A percentile compares a stretch with the other conserved stretches of the same genome.
These are phyloP conservation scores for Penicillium robsamsonii DNA, from an alignment of 495 filamentous ascomycete species.

Conservation along the genomic window DNA sequence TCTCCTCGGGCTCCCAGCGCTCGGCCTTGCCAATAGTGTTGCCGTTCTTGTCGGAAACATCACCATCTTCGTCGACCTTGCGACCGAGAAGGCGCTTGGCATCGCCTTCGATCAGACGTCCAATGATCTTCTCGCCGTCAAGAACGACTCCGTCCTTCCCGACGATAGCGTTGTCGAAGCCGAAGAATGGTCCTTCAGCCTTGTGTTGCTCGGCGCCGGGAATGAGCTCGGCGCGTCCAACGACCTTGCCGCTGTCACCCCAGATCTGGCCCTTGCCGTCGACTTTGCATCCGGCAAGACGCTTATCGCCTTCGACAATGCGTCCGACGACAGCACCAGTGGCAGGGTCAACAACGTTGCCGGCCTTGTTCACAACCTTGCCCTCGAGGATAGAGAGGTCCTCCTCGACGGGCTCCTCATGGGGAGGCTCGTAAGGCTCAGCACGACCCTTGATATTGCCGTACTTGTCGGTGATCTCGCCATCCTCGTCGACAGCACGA, in stretches of 20 bases:
- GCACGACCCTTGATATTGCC: slow-evolving; percentile 78
- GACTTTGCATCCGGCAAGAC: slow-evolving; percentile 75
- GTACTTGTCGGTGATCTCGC: slow-evolving; percentile 76
- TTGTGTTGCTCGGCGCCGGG: slow-evolving; percentile 64
- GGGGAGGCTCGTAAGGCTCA: slow-evolving; percentile 64
- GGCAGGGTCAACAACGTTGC: slow-evolving; percentile 71
- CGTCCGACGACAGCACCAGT: slow-evolving; percentile 73
- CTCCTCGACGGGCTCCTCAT: slow-evolving; percentile 40
- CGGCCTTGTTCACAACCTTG: slow-evolving; percentile 81
- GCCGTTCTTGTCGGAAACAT: slow-evolving; percentile 77
- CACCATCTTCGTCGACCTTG: slow-evolving; percentile 77
- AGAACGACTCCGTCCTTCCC: slow-evolving; percentile 73
- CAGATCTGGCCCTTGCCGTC: slow-evolving; percentile 79
- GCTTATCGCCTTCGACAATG: slow-evolving; percentile 70
- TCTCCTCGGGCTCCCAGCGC: slow-evolving; percentile 76
- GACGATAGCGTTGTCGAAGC: slow-evolving; percentile 69
- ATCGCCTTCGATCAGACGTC: slow-evolving; percentile 72
- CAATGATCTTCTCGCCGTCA: slow-evolving; percentile 65
- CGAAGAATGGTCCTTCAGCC: slow-evolving; percentile 77
- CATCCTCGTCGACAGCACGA: slow-evolving; percentile 76
- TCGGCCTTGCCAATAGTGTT: slow-evolving; percentile 80
- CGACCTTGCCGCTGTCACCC: slow-evolving; percentile 74
- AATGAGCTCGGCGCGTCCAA: slow-evolving; percentile 77
- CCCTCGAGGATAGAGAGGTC: slow-evolving; percentile 74
- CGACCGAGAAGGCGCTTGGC: slow-evolving; percentile 69